phyloP scores from a whole-genome alignment of 495 filamentous ascomycete genomes.

The Pyrenula aspistea region DNA sequence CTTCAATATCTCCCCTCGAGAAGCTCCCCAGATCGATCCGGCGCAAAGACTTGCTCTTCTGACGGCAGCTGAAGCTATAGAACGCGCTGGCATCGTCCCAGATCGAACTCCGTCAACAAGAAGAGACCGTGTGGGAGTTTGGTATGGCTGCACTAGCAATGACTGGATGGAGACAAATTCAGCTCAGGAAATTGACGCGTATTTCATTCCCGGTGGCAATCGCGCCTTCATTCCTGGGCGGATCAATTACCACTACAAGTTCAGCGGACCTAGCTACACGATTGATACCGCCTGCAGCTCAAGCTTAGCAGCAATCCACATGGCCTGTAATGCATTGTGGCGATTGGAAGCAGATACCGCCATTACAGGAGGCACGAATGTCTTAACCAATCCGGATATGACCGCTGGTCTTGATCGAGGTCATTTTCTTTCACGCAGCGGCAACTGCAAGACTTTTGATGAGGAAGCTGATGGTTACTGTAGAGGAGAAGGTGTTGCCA shows the following conservation, averaged over 20 bases:
- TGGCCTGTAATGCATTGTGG: conserved; percentile 58
- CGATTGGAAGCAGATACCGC: conserved; percentile 59
- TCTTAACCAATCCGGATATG: conserved; percentile 56
- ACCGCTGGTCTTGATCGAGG: conserved; percentile 56
- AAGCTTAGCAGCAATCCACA: conserved; percentile 50
- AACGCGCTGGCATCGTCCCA: conserved; percentile 16
- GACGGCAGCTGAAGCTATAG: conserved; percentile 26
- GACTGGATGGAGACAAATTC: conserved; percentile 18
- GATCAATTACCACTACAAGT: conserved; percentile 59
- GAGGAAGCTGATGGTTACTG: conserved; percentile 61
- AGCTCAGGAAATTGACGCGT: conserved; percentile 14
- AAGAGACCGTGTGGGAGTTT: conserved; percentile 17
- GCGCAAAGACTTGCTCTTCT: conserved; percentile 17
- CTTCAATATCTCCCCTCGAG: conserved; percentile 25
- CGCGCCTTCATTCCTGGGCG: conserved; percentile 21
- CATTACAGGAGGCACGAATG: conserved; percentile 57
- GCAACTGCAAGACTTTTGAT: conserved; percentile 62
- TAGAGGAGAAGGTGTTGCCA: conserved; percentile 36
- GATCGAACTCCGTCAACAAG: conserved; percentile 12
- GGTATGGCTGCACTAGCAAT: conserved; percentile 21
- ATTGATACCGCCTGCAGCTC: conserved; percentile 73
- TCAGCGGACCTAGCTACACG: conserved; percentile 57
- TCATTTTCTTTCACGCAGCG: conserved; percentile 60
- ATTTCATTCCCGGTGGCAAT: conserved; percentile 13
- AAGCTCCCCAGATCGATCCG: conserved; percentile 20